phyloP scores from a whole-genome alignment of 768 basidiomycete species.

The Astraeus odoratus region DNA sequence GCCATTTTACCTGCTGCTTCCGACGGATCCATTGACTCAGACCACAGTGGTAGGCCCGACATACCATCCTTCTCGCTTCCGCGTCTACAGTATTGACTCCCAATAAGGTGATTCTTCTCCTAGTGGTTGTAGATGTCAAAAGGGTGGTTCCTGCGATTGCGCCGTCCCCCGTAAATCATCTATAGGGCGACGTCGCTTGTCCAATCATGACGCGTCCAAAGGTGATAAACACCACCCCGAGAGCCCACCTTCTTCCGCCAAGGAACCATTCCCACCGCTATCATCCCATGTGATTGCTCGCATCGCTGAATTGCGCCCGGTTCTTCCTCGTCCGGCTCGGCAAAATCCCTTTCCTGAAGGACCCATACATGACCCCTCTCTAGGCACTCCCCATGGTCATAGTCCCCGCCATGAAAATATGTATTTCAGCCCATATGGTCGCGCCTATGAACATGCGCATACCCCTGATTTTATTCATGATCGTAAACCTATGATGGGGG shows the following conservation, averaged over 20 bases:
- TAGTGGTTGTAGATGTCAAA: conserved; percentile 41
- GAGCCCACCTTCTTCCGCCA: conserved; percentile 2
- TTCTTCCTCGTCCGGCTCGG: conserved; percentile 54
- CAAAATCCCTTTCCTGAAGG: conserved; percentile 20
- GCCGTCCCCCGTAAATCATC: conserved; percentile 44
- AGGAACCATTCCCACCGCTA: conserved; percentile 17
- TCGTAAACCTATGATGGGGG: conserved; percentile 10
- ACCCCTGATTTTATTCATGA: conserved; percentile 27
- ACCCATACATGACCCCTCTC: conserved; percentile 43
- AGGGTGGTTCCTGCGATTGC: conserved; percentile 49
- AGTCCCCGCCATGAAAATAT: conserved; percentile 41
- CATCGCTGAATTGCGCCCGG: conserved; percentile 59
- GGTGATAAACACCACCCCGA: conserved; percentile 22
- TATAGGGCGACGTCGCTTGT: conserved; percentile 30
- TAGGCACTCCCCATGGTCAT: conserved; percentile 36
- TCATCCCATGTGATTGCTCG: conserved; percentile 51
- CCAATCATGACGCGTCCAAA: conserved; percentile 23
- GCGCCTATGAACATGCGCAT: conserved; percentile 52
- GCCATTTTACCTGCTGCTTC: conserved; percentile 29
- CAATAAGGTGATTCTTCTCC: conserved; percentile 38
- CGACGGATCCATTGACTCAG: conserved; percentile 54
- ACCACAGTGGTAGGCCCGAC: conserved; percentile 58
- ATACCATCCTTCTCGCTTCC: conserved; percentile 34
- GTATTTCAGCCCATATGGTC: conserved; percentile 60
- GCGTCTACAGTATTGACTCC: conserved; percentile 39